Evolutionary conservation across 2,329 filamentous ascomycete species (phyloP).

Genomic region (Colletotrichum sp.): DNA sequence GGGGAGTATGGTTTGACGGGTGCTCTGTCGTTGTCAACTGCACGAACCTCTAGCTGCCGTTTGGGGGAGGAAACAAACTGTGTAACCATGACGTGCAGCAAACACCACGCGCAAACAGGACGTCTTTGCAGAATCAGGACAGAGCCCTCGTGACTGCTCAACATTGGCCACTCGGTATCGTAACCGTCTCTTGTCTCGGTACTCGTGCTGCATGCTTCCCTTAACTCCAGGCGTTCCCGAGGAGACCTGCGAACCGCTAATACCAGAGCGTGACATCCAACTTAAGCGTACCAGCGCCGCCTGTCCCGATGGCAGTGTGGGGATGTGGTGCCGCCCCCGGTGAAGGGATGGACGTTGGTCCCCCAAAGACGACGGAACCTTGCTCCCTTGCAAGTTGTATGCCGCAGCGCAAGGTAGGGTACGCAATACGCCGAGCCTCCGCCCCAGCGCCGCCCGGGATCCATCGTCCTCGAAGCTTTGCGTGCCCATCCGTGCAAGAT

Average conservation of each 20-base stretch:
- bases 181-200: neutral
- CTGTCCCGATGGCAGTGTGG: neutral
- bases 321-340: neutral
- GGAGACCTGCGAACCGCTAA: neutral
- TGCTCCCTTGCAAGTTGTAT: neutral
- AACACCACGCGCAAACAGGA: neutral
- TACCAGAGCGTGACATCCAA: neutral
- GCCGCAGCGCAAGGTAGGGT: neutral
- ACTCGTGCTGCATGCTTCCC: neutral
- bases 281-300: neutral
- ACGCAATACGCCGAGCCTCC: slow-evolving; percentile 9
- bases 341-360: neutral
- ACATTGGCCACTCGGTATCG: neutral
- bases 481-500: neutral
- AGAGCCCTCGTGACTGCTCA: neutral
- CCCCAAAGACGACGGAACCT: neutral
- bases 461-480: neutral
- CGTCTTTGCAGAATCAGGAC: no score
- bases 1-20: no score
- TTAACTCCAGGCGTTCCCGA: neutral
- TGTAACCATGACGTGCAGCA: slow-evolving; percentile 3
- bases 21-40: neutral
- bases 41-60: neutral
- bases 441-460: slow-evolving; percentile 16
- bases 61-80: neutral